These are phyloP conservation scores for Clavulina sp. DNA, from an alignment of 768 basidiomycete species.

Conservation along the genomic window DNA sequence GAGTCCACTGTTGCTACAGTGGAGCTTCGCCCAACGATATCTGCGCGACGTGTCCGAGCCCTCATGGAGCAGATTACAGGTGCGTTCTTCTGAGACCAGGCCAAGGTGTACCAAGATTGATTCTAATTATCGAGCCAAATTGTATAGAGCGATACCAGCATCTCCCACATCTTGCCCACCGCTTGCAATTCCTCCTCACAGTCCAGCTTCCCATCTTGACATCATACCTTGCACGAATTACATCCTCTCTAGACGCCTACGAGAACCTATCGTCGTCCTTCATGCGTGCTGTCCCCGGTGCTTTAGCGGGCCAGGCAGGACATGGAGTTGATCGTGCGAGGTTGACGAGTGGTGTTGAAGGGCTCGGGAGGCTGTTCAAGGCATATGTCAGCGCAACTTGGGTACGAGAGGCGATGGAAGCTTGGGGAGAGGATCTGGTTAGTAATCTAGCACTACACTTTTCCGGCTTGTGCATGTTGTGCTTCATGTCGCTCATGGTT, in stretches of 20 bases:
- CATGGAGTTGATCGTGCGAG: slow-evolving; percentile 36
- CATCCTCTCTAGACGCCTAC: slow-evolving; percentile 79
- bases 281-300: slow-evolving; percentile 83
- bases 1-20: slow-evolving; percentile 18
- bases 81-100: slow-evolving; percentile 17
- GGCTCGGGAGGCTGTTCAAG: slow-evolving; percentile 68
- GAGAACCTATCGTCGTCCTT: slow-evolving; percentile 80
- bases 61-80: slow-evolving; percentile 87
- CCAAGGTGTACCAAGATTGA: neutral
- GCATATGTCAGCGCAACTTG: slow-evolving; percentile 69
- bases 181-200: slow-evolving; percentile 63
- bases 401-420: slow-evolving; percentile 46
- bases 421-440: slow-evolving; percentile 85
- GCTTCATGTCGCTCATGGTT: neutral
- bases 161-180: slow-evolving; percentile 58
- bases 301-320: slow-evolving; percentile 44
- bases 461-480: neutral
- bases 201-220: slow-evolving; percentile 77
- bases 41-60: slow-evolving; percentile 65
- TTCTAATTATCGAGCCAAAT: neutral
- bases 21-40: slow-evolving; percentile 56
- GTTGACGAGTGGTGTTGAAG: slow-evolving; percentile 69
- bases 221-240: slow-evolving; percentile 58
- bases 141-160: slow-evolving; percentile 77
- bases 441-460: slow-evolving; percentile 16